A percentile compares a stretch with the other conserved stretches of the same genome.
phyloP scores from a whole-genome alignment of 1,284 basidiomycete species.

The Ustilago cynodontis region DNA sequence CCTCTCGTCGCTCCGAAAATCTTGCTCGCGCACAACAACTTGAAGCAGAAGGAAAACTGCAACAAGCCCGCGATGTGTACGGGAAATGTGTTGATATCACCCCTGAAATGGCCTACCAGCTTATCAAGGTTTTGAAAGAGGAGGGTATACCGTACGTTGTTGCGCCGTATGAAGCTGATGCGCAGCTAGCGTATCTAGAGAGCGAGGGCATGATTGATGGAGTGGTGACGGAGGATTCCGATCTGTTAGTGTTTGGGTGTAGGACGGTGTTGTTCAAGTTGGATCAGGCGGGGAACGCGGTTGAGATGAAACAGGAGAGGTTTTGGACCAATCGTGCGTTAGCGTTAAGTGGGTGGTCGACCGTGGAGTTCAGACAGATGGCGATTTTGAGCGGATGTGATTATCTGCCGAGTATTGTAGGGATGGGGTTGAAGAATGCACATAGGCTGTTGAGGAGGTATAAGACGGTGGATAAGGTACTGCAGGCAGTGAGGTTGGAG shows the following conservation, averaged over 20 bases:
- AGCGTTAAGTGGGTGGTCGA: conserved; percentile 88
- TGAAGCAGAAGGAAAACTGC: conserved; percentile 80
- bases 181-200: conserved; percentile 94
- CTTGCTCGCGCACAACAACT: conserved; percentile 79
- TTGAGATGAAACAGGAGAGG: conserved; percentile 82
- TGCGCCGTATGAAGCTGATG: conserved; percentile 98
- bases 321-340: conserved; percentile 81
- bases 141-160: conserved; percentile 78
- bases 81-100: conserved; percentile 94
- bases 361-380: conserved; percentile 91
- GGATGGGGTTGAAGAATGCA: conserved; percentile 82
- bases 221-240: conserved; percentile 97
- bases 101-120: conserved; percentile 95
- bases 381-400: conserved; percentile 97
- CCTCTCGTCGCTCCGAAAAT: conserved; percentile 76
- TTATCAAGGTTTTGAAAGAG: conserved; percentile 82
- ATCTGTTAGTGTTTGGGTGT: conserved; percentile 96
- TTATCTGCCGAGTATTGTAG: conserved; percentile 75
- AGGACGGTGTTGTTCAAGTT: conserved; percentile 73
- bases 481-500: conserved; percentile 84
- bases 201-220: conserved; percentile 85
- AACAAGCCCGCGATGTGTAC: conserved; percentile 87
- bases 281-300: conserved; percentile 75
- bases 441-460: conserved; percentile 83
- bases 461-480: conserved; percentile 86